Conservation (phyloP, 1,139 yeast species). For the Diutina ranongensis region DNA sequence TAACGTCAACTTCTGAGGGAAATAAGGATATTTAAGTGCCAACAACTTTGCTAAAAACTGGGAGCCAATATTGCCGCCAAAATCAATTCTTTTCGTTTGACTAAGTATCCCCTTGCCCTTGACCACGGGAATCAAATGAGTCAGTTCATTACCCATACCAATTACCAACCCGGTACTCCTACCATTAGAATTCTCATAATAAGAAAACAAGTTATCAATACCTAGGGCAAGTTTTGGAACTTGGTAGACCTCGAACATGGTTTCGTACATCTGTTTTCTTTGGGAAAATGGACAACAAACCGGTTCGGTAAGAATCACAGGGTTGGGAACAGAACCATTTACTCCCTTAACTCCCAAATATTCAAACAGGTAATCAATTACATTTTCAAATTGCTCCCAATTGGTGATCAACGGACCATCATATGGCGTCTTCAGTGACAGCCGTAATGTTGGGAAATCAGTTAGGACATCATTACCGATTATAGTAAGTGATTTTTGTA, state of each 20-base stretch:
- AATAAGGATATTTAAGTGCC: slow-evolving; percentile 80
- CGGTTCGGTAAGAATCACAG: slow-evolving; percentile 72
- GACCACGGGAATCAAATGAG: slow-evolving; percentile 73
- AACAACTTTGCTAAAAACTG: slow-evolving; percentile 53
- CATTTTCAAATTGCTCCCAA: slow-evolving; percentile 83
- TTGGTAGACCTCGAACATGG: slow-evolving; percentile 70
- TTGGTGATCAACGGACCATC: slow-evolving; percentile 82
- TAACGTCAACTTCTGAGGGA: slow-evolving; percentile 61
- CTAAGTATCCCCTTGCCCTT: slow-evolving; percentile 52
- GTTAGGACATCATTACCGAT: slow-evolving; percentile 75
- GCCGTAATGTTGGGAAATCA: slow-evolving; percentile 45
- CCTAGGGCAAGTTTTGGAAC: slow-evolving; percentile 74
- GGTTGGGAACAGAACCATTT: slow-evolving; percentile 53
- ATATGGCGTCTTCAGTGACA: slow-evolving; percentile 67
- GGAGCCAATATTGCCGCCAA: slow-evolving; percentile 79
- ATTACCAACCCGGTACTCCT: slow-evolving; percentile 52
- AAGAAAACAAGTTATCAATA: slow-evolving; percentile 71
- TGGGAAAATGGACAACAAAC: slow-evolving; percentile 62
- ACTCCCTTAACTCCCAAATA: slow-evolving; percentile 58
- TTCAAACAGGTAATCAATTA: slow-evolving; percentile 74
- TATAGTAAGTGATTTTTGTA: slow-evolving; percentile 51
- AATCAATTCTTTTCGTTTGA: slow-evolving; percentile 72
- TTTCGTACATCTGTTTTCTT: slow-evolving; percentile 63
- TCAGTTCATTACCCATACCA: slow-evolving; percentile 73
- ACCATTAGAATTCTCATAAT: slow-evolving; percentile 36